Percentiles rank a stretch among this genome's conserved stretches.
Evolutionary conservation across 306 rosid genomes (phyloP).

Genomic region (Ochetophila trinervis): DNA sequence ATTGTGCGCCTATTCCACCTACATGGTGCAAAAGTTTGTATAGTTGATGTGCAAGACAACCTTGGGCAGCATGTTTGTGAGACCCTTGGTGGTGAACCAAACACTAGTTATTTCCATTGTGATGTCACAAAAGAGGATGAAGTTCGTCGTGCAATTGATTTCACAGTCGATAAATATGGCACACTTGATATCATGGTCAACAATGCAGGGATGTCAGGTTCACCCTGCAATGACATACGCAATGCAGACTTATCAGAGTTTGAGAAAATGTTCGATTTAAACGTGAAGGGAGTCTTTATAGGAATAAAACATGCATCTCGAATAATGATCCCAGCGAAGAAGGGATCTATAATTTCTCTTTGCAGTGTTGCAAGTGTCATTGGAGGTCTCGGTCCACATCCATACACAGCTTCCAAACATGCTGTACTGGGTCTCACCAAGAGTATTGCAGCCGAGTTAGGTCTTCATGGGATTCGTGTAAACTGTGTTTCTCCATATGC

Average conservation of each 20-base stretch:
- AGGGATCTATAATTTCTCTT: constrained; percentile 74
- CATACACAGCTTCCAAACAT: constrained; percentile 76
- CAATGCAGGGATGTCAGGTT: constrained; percentile 78
- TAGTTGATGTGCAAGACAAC: constrained; percentile 71
- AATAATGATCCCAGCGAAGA: constrained; percentile 59
- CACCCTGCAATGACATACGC: constrained; percentile 69
- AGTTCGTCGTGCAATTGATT: constrained; percentile 51
- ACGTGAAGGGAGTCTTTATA: constrained; percentile 73
- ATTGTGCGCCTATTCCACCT: constrained; percentile 57
- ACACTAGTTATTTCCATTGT: constrained; percentile 42
- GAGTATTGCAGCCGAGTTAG: constrained; percentile 83
- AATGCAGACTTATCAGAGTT: constrained; percentile 55
- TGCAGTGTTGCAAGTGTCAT: constrained; percentile 45
- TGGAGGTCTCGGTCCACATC: constrained; percentile 64
- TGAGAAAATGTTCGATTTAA: constrained; percentile 63
- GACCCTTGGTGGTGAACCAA: constrained; percentile 41
- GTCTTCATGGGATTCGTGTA: constrained; percentile 53
- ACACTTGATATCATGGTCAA: constrained; percentile 80
- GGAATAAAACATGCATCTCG: constrained; percentile 86
- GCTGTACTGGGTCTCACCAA: constrained; percentile 75
- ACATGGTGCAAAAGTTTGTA: constrained; percentile 82
- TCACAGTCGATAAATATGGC: constrained; percentile 51
- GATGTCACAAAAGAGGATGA: constrained; percentile 69
- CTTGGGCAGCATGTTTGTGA: constrained; percentile 50
- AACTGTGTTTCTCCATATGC: constrained; percentile 61